phyloP scores from a whole-genome alignment of 2,329 filamentous ascomycete species.

The Ophiocordyceps australis region DNA sequence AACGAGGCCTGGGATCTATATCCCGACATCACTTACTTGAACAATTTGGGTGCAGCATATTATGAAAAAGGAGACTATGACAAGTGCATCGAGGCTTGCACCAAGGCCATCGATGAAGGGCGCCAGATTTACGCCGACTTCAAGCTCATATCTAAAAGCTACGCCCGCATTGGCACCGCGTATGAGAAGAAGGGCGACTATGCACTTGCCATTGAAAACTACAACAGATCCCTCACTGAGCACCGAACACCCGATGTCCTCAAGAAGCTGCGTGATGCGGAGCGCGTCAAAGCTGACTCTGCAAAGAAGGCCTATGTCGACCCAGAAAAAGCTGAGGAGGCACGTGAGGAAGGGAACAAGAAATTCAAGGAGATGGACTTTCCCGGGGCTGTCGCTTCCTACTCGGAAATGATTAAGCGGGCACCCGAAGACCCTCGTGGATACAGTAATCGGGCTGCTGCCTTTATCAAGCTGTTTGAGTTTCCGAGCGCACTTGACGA shows the following conservation, averaged over 20 bases:
- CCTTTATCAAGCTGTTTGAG: conserved; percentile 89
- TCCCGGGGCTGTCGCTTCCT: conserved; percentile 86
- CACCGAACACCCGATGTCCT: conserved; percentile 91
- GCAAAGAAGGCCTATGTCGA: conserved; percentile 72
- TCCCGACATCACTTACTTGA: conserved; percentile 96
- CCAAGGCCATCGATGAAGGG: conserved; percentile 77
- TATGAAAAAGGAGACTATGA: conserved; percentile 95
- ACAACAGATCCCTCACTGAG: conserved; percentile 86
- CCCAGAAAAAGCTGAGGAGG: conserved; percentile 84
- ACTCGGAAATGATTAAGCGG: conserved; percentile 93
- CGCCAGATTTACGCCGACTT: conserved; percentile 86
- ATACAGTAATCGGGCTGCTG: conserved; percentile 93
- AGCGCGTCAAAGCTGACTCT: conserved; percentile 66
- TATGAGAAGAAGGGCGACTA: conserved; percentile 84
- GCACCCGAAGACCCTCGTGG: conserved; percentile 83
- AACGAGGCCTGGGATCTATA: conserved; percentile 81
- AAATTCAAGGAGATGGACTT: conserved; percentile 97
- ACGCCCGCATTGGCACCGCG: conserved; percentile 81
- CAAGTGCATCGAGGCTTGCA: conserved; percentile 70
- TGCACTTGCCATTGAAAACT: conserved; percentile 66
- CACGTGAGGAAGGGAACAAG: conserved; percentile 82
- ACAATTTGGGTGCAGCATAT: conserved; percentile 84
- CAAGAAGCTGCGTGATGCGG: conserved; percentile 75
- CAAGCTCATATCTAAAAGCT: conserved; percentile 97
- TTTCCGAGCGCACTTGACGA: conserved; percentile 89